A percentile compares a stretch with the other conserved stretches of the same genome.
Conservation (phyloP, 169 alveolate genomes). For the Plasmodium fragile region DNA sequence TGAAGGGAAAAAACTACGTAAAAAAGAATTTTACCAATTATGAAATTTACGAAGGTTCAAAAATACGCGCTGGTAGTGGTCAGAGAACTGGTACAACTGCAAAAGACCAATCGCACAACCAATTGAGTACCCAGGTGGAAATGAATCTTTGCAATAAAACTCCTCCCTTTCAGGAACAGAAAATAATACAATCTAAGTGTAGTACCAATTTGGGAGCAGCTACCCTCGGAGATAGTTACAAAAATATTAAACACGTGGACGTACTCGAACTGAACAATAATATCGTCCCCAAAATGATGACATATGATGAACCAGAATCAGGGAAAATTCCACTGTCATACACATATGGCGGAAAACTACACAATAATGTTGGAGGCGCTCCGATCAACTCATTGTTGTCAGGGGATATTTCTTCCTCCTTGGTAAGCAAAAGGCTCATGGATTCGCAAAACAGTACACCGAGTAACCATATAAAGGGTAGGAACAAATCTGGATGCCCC, state of each 20-base stretch:
- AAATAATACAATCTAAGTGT: not conserved
- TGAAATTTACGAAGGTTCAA: slow-evolving; percentile 31
- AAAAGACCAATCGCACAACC: not conserved
- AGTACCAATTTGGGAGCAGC: not conserved
- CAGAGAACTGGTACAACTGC: not conserved
- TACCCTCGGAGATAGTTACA: not conserved
- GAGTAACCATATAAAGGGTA: not conserved
- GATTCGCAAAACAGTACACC: not conserved
- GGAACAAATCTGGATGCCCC: not conserved
- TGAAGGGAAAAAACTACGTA: not conserved
- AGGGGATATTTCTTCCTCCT: not conserved
- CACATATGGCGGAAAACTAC: slow-evolving; percentile 3
- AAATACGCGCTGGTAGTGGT: not conserved
- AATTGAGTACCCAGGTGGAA: not conserved
- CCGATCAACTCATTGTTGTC: slow-evolving; percentile 21
- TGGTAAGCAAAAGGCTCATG: not conserved
- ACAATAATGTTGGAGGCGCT: not conserved
- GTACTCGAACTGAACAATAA: not conserved
- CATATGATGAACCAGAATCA: not conserved
- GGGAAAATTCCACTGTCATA: not conserved
- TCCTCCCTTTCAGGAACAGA: not conserved
- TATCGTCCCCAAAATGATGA: not conserved
- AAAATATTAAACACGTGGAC: not conserved
- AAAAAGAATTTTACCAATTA: slow-evolving; percentile 10
- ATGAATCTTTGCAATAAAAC: not conserved